Percentiles rank a stretch among this genome's conserved stretches.
Evolutionary conservation across 176 grass and related monocot genomes (phyloP).

Genomic region (bread wheat (Triticum aestivum)): IWGSC_CS_RefSeq_v2.1 NC_057806.1:224012913-224013412

Average conservation of each 20-base stretch:
- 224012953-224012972: neutral
- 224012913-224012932: neutral
- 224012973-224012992: conserved; percentile 10
- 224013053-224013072: conserved; percentile 65
- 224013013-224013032: conserved; percentile 70
- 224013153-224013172: conserved; percentile 87
- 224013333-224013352: neutral
- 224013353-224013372: neutral
- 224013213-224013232: conserved; percentile 71
- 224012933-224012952: neutral
- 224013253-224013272: neutral
- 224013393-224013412: neutral
- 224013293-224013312: neutral
- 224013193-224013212: conserved; percentile 93
- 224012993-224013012: conserved; percentile 29
- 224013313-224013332: neutral
- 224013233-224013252: conserved; percentile 89
- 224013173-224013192: conserved; percentile 98
- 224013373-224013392: neutral
- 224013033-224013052: conserved; percentile 77
- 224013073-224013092: conserved; percentile 42
- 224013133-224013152: conserved; percentile 77
- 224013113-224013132: conserved; percentile 52
- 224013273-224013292: neutral
- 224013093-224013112: conserved; percentile 81